Conservation (phyloP, 805 yeast species). For the Yarrowia deformans region DNA sequence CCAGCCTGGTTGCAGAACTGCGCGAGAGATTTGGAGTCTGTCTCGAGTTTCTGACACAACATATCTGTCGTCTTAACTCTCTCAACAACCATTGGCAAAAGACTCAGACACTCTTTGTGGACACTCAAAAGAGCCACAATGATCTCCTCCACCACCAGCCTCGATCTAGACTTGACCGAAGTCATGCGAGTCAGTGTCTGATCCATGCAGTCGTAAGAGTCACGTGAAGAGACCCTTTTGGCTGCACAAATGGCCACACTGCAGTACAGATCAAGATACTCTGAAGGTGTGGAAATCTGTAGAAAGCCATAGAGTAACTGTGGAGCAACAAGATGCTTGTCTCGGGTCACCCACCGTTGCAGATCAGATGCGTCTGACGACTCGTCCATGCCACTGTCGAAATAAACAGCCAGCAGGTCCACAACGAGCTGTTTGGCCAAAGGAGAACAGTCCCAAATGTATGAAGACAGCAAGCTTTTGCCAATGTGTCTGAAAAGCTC, state of each 20-base stretch:
- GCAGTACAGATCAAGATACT: neutral
- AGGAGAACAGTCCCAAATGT: slow-evolving; percentile 26
- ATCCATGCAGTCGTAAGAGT: neutral
- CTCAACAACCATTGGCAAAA: slow-evolving; percentile 7
- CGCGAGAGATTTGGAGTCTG: neutral
- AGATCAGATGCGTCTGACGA: slow-evolving; percentile 9
- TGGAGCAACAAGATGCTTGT: slow-evolving; percentile 2
- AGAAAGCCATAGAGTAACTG: neutral
- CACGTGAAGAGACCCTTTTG: neutral
- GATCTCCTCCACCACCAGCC: neutral
- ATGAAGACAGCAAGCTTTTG: neutral
- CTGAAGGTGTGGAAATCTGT: neutral
- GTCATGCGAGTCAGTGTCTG: neutral
- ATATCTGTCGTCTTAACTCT: neutral
- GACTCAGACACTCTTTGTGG: slow-evolving; percentile 13
- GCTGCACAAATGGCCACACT: slow-evolving; percentile 3
- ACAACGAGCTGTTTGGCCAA: slow-evolving; percentile 4
- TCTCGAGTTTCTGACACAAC: neutral
- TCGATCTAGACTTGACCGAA: neutral
- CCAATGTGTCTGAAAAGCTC: slow-evolving; percentile 2
- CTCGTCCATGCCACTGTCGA: neutral
- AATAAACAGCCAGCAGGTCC: neutral
- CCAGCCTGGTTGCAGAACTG: neutral
- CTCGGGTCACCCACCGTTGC: slow-evolving; percentile 9
- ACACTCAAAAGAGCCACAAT: slow-evolving; percentile 2